Percentiles rank a stretch among this genome's conserved stretches.
phyloP scores from a whole-genome alignment of 2,329 filamentous ascomycete species.

The Fusarium sp. region DNA sequence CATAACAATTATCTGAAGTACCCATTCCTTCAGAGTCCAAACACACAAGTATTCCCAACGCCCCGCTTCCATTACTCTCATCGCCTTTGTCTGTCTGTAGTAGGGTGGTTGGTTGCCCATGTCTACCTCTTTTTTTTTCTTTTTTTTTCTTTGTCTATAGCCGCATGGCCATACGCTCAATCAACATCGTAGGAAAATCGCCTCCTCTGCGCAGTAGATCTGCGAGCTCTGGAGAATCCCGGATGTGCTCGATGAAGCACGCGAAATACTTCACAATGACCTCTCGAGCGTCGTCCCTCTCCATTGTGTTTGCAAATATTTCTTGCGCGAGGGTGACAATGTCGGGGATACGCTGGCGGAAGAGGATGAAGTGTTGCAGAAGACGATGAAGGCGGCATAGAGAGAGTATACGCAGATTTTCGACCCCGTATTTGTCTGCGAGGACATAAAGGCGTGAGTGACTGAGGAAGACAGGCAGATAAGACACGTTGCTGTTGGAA shows the following conservation, averaged over 20 bases:
- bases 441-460: constrained; percentile 48
- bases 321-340: constrained; percentile 34
- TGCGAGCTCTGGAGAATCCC: constrained; percentile 28
- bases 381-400: constrained; percentile 41
- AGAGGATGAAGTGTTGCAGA: constrained; percentile 34
- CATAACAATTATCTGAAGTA: neutral
- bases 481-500: constrained; percentile 15
- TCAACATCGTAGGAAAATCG: constrained; percentile 42
- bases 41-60: constrained; percentile 13
- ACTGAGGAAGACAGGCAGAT: constrained; percentile 39
- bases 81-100: neutral
- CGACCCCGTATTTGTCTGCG: constrained; percentile 47
- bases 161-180: constrained; percentile 32
- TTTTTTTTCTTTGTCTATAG: constrained; percentile 2
- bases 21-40: neutral
- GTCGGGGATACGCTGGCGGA: constrained; percentile 36
- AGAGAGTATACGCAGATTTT: constrained; percentile 33
- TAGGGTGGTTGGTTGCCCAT: too few relatives aligned
- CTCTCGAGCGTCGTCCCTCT: constrained; percentile 39
- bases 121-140: neutral
- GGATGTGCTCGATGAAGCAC: constrained; percentile 42
- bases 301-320: constrained; percentile 45
- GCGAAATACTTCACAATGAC: constrained; percentile 41
- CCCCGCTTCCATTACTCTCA: constrained; percentile 13
- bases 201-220: constrained; percentile 29